These are phyloP conservation scores for Boletus hoseneyae DNA, from an alignment of 1,284 basidiomycete species.

Conservation along the genomic window DNA sequence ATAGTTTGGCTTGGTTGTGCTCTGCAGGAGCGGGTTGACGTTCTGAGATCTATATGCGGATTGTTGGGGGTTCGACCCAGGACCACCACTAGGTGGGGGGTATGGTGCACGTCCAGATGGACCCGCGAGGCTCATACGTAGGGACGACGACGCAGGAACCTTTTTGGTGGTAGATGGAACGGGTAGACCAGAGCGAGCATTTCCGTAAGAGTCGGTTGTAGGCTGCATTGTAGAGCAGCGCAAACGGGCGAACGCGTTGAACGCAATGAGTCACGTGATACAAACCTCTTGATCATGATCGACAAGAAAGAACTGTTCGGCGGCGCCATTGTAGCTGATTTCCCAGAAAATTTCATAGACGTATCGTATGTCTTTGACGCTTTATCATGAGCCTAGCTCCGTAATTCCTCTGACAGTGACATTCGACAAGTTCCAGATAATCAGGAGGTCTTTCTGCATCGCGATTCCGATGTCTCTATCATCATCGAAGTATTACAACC, in stretches of 20 bases:
- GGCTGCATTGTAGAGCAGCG: conserved; percentile 49
- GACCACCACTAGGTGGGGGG: conserved; percentile 38
- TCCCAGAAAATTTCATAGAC: conserved; percentile 69
- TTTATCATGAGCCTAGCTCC: background rate
- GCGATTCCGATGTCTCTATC: conserved; percentile 63
- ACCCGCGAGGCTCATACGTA: conserved; percentile 68
- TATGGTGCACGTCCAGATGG: conserved; percentile 58
- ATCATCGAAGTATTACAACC: conserved; percentile 85
- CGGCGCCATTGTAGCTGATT: conserved; percentile 73
- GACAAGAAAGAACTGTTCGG: conserved; percentile 50
- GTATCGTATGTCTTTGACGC: conserved; percentile 67
- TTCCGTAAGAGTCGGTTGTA: conserved; percentile 47
- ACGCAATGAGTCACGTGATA: no score
- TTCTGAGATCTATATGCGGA: conserved; percentile 67
- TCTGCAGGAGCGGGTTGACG: conserved; percentile 62
- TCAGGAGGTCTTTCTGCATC: conserved; percentile 90
- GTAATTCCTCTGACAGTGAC: conserved; percentile 47
- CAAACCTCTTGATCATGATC: conserved; percentile 6
- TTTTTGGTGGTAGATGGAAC: conserved; percentile 69
- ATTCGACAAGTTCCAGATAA: conserved; percentile 95
- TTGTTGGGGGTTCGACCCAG: conserved; percentile 56
- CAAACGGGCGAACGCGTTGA: no score
- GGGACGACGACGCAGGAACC: conserved; percentile 30
- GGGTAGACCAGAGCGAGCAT: conserved; percentile 51
- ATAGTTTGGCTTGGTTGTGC: conserved; percentile 61